Evolutionary conservation across 164 flowering plant species (phyloP).

Genomic region (Warburgia ugandensis): DNA sequence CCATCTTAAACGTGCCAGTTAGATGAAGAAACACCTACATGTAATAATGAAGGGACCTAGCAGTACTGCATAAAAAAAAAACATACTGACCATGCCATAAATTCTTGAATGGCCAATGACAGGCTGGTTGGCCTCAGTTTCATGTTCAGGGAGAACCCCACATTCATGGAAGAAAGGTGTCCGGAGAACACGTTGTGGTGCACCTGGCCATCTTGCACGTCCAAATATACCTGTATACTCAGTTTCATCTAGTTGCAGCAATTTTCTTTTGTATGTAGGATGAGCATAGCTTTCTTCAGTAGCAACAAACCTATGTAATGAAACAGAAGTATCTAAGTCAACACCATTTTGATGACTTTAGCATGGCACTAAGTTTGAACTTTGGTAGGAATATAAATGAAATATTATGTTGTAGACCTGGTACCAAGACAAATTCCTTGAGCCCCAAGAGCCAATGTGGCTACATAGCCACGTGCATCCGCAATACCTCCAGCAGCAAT

Average conservation of each 20-base stretch:
- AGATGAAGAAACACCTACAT: no score
- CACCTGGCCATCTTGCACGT: conserved; percentile 93
- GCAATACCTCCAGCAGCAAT: conserved; percentile 94
- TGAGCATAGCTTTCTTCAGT: conserved; percentile 86
- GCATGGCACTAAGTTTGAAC: background rate
- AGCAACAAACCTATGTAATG: conserved; percentile 59
- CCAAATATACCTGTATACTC: conserved; percentile 76
- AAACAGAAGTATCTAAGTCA: background rate
- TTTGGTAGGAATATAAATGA: background rate
- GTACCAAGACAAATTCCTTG: conserved; percentile 72
- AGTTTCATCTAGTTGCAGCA: conserved; percentile 51
- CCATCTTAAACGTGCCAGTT: no score
- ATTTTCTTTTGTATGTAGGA: conserved; percentile 64
- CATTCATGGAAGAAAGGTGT: conserved; percentile 61
- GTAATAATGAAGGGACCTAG: no score
- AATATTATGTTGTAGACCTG: conserved; percentile 31
- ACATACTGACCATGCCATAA: conserved; percentile 53
- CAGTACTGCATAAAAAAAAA: no score
- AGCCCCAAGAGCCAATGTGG: no score
- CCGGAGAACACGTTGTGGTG: conserved; percentile 67
- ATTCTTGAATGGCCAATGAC: conserved; percentile 69
- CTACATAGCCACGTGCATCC: conserved; percentile 28
- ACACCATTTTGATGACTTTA: background rate
- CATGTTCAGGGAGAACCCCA: conserved; percentile 53
- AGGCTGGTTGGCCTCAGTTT: conserved; percentile 60